phyloP scores from a whole-genome alignment of 768 basidiomycete species.

The Tulasnella sp. region DNA sequence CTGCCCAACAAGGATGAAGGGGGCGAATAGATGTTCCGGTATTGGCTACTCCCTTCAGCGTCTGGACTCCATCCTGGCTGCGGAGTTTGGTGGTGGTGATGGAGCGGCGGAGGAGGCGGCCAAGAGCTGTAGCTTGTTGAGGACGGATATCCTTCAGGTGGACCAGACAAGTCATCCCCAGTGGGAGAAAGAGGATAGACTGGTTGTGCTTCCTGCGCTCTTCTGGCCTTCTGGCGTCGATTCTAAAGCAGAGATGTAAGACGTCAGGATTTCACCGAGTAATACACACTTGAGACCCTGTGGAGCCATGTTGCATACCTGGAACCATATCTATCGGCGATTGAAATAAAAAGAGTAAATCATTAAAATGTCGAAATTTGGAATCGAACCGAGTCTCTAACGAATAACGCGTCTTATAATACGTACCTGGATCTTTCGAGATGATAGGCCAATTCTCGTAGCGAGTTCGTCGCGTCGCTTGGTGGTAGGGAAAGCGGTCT shows the following conservation, averaged over 20 bases:
- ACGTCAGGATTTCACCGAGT: neutral
- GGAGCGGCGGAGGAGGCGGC: too few relatives aligned
- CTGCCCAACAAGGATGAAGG: too few relatives aligned
- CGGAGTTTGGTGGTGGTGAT: too few relatives aligned
- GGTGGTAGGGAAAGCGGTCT: constrained; percentile 10
- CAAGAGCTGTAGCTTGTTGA: too few relatives aligned
- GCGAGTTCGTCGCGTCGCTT: constrained; percentile 10
- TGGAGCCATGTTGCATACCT: neutral
- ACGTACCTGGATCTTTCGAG: constrained; percentile 11
- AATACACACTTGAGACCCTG: neutral
- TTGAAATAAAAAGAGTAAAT: neutral
- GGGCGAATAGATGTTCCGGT: too few relatives aligned
- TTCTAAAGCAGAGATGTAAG: neutral
- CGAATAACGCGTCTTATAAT: neutral
- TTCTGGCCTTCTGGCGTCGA: constrained; percentile 14
- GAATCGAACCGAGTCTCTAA: neutral
- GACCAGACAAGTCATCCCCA: too few relatives aligned
- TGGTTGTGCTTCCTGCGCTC: neutral
- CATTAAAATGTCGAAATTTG: neutral
- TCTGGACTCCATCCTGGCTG: too few relatives aligned
- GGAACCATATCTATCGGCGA: constrained; percentile 9
- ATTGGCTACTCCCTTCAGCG: too few relatives aligned
- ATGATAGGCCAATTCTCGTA: constrained; percentile 6
- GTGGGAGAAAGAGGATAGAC: too few relatives aligned
- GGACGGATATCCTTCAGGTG: too few relatives aligned